Conservation (phyloP, 2,329 filamentous ascomycete species). For the Diaporthe longicolla region DNA sequence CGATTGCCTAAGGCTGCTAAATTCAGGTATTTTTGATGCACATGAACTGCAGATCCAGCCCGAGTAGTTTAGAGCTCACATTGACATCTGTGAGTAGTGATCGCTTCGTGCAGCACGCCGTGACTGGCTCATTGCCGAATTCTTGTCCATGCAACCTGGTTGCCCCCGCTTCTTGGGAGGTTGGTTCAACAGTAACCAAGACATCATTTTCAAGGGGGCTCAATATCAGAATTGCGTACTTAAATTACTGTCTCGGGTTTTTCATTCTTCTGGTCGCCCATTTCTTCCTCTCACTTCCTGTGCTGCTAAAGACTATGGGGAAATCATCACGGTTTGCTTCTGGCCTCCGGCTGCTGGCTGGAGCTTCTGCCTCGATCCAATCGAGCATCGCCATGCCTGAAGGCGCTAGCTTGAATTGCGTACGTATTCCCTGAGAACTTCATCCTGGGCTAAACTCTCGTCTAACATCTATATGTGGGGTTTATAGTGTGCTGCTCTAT, state of each 20-base stretch:
- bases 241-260: neutral
- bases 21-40: too few relatives aligned
- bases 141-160: neutral
- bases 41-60: neutral
- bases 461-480: neutral
- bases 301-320: neutral
- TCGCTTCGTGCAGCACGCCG: neutral
- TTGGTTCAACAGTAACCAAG: neutral
- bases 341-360: conserved; percentile 1
- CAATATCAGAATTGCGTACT: neutral
- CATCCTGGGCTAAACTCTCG: too few relatives aligned
- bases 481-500: conserved; percentile 14
- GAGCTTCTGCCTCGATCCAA: neutral
- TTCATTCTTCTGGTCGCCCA: neutral
- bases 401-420: neutral
- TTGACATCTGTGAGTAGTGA: neutral
- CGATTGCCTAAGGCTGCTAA: neutral
- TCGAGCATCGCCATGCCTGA: neutral
- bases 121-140: neutral
- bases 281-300: neutral
- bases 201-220: neutral
- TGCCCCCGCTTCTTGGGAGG: neutral
- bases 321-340: neutral
- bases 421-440: neutral
- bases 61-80: neutral